phyloP scores from a whole-genome alignment of 129 eudicot genomes.

The Apium graveolens region DNA sequence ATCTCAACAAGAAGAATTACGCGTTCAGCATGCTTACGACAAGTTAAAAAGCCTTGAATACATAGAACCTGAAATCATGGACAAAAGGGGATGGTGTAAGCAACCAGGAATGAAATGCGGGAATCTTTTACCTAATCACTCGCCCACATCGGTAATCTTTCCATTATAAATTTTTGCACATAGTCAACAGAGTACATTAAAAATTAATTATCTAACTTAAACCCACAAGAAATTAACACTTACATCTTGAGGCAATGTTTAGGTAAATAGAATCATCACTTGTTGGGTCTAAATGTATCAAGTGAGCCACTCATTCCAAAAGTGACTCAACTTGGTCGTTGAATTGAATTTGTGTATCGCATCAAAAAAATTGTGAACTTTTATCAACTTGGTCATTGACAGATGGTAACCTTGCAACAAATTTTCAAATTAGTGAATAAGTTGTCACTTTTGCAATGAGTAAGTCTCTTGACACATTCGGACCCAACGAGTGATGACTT shows the following conservation, averaged over 20 bases:
- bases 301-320: too few species aligned
- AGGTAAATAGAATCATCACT: background rate
- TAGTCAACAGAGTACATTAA: background rate
- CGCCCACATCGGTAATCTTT: background rate
- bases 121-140: background rate
- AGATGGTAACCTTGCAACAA: too few species aligned
- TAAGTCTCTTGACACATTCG: too few species aligned
- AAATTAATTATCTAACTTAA: background rate
- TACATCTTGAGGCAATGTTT: background rate
- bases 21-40: constrained; percentile 98
- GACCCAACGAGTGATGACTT: too few species aligned
- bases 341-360: too few species aligned
- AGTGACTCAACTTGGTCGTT: too few species aligned
- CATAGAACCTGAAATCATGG: constrained; percentile 68
- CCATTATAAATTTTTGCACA: background rate
- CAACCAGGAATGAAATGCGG: constrained; percentile 11
- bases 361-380: too few species aligned
- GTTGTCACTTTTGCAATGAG: too few species aligned
- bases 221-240: background rate
- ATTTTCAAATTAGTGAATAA: too few species aligned
- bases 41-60: constrained; percentile 95
- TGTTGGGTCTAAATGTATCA: too few species aligned
- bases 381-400: too few species aligned
- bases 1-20: constrained; percentile 98
- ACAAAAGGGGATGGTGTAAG: constrained; percentile 14